A percentile compares a stretch with the other conserved stretches of the same genome.
Evolutionary conservation across 768 basidiomycete species (phyloP).

Genomic region (Boletales sp.): DNA sequence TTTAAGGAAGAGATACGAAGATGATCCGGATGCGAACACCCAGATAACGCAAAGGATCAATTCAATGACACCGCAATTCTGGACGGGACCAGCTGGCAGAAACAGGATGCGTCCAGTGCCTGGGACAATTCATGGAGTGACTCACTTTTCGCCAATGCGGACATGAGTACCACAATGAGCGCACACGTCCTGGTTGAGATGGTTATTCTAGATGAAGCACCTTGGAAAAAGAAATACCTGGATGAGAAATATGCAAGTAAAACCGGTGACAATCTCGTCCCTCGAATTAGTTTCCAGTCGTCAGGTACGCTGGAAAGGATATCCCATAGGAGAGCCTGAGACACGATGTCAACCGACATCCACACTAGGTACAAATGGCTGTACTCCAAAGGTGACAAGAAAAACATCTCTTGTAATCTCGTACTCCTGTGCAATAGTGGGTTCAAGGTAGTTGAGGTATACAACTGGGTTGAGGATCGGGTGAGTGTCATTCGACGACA

Average conservation of each 20-base stretch:
- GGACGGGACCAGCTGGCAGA: conserved; percentile 20
- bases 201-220: conserved; percentile 1
- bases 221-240: conserved; percentile 10
- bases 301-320: conserved; percentile 21
- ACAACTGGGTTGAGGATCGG: conserved; percentile 18
- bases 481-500: not conserved
- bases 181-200: conserved; percentile 12
- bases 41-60: conserved; percentile 13
- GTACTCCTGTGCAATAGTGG: conserved; percentile 16
- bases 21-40: conserved; percentile 23
- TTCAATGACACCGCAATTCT: conserved; percentile 16
- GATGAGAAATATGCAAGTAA: conserved; percentile 23
- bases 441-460: conserved; percentile 27
- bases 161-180: conserved; percentile 16
- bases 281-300: conserved; percentile 19
- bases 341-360: conserved; percentile 1
- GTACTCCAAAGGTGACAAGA: conserved; percentile 22
- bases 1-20: conserved; percentile 37
- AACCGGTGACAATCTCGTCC: conserved; percentile 9
- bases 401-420: conserved; percentile 15
- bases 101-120: not conserved
- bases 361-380: not conserved
- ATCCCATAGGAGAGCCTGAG: conserved; percentile 25
- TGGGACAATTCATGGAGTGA: not conserved
- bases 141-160: conserved; percentile 19